A percentile compares a stretch with the other conserved stretches of the same genome.
Evolutionary conservation across 2,329 filamentous ascomycete genomes (phyloP).

Genomic region (Dothistroma pini): DNA sequence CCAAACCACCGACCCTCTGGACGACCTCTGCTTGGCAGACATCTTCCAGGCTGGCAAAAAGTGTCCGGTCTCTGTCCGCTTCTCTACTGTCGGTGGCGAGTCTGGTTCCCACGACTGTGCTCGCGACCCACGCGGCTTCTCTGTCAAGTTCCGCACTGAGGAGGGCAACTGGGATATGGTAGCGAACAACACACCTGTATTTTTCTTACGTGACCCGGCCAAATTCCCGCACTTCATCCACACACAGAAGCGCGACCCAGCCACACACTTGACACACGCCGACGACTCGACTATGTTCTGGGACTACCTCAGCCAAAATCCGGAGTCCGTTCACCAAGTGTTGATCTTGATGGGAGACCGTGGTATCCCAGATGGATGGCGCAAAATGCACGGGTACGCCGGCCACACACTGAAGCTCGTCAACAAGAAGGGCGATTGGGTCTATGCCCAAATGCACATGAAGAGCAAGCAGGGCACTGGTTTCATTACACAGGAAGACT

Average conservation of each 20-base stretch:
- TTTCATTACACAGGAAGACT: slow-evolving; percentile 52
- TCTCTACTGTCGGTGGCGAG: slow-evolving; percentile 74
- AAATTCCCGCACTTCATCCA: slow-evolving; percentile 73
- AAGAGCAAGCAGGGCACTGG: slow-evolving; percentile 52
- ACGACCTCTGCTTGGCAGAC: slow-evolving; percentile 46
- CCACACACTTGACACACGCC: slow-evolving; percentile 65
- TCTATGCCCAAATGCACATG: slow-evolving; percentile 52
- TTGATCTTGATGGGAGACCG: slow-evolving; percentile 54
- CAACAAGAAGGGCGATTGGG: slow-evolving; percentile 53
- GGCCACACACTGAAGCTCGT: slow-evolving; percentile 54
- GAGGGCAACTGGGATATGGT: slow-evolving; percentile 73
- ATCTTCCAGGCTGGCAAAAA: slow-evolving; percentile 62
- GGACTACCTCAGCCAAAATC: slow-evolving; percentile 56
- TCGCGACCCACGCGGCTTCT: slow-evolving; percentile 69
- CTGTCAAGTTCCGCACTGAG: slow-evolving; percentile 68
- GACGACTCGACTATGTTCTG: slow-evolving; percentile 64
- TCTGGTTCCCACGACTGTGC: slow-evolving; percentile 68
- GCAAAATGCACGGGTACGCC: slow-evolving; percentile 54
- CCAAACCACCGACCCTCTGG: slow-evolving; percentile 45
- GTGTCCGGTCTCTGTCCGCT: slow-evolving; percentile 63
- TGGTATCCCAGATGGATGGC: slow-evolving; percentile 53
- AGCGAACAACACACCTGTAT: slow-evolving; percentile 70
- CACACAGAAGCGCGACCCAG: slow-evolving; percentile 70
- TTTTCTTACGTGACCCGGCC: slow-evolving; percentile 69
- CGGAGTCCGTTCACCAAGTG: slow-evolving; percentile 53